Evolutionary conservation across 2,329 filamentous ascomycete genomes (phyloP).

Genomic region (Graphilbum fragrans): DNA sequence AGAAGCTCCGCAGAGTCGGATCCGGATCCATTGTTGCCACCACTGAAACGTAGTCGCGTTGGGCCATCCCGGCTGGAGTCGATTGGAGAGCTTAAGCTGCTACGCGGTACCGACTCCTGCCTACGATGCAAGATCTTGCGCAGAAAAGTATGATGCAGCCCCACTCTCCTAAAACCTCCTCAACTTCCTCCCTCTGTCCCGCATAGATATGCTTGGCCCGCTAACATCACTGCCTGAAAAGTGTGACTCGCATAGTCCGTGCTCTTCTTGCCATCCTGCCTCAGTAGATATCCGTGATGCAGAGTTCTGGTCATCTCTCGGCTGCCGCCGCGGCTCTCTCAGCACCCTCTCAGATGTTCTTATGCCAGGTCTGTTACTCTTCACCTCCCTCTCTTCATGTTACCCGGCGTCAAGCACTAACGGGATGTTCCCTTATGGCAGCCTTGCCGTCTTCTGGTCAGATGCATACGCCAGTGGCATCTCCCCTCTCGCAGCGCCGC

Average conservation of each 20-base stretch:
- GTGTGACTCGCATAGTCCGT: constrained; percentile 40
- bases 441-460: constrained; percentile 1
- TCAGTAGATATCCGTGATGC: constrained; percentile 19
- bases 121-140: constrained; percentile 36
- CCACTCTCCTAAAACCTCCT: neutral
- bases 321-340: constrained; percentile 38
- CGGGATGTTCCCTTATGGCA: neutral
- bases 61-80: constrained; percentile 42
- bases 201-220: neutral
- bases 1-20: constrained; percentile 33
- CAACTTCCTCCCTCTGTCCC: neutral
- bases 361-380: constrained; percentile 29
- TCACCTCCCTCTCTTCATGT: neutral
- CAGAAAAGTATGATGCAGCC: constrained; percentile 24
- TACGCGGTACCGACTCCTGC: constrained; percentile 34
- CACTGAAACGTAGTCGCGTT: constrained; percentile 39
- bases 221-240: constrained; percentile 14
- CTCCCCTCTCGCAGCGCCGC: constrained; percentile 33
- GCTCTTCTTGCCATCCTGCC: constrained; percentile 28
- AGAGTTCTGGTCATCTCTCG: constrained; percentile 35
- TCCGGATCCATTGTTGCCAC: constrained; percentile 39
- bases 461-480: constrained; percentile 36
- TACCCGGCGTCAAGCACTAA: neutral
- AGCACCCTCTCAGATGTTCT: constrained; percentile 34
- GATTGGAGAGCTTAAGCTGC: constrained; percentile 41